Evolutionary conservation across 257 asterid species (phyloP).

Genomic region (Solanum medicagineum): DNA sequence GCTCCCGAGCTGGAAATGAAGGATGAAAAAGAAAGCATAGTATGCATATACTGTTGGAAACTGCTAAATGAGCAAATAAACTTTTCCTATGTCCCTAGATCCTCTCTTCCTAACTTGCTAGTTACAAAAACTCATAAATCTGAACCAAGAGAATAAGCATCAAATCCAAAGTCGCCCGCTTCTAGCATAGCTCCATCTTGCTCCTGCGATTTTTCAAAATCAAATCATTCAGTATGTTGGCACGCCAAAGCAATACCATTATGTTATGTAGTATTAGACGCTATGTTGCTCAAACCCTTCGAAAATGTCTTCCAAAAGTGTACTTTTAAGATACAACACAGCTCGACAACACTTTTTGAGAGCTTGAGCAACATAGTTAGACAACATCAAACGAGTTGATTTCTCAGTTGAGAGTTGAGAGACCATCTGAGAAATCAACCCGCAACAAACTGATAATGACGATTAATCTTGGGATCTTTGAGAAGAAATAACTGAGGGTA

Average conservation of each 20-base stretch:
- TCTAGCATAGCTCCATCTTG: conserved; percentile 34
- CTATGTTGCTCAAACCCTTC: background rate
- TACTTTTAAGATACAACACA: background rate
- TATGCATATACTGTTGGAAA: background rate
- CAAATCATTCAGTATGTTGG: background rate
- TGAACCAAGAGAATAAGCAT: conserved; percentile 41
- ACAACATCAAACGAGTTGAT: background rate
- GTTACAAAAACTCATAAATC: conserved; percentile 21
- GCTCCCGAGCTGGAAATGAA: background rate
- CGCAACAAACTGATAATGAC: background rate
- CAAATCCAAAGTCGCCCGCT: conserved; percentile 48
- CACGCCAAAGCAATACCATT: background rate
- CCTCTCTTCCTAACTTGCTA: background rate
- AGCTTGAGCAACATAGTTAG: background rate
- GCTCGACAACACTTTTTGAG: background rate
- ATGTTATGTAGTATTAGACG: background rate
- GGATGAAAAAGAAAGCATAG: background rate
- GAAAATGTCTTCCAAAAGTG: background rate
- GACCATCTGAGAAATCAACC: background rate
- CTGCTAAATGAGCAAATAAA: background rate
- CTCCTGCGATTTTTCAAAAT: conserved; percentile 42
- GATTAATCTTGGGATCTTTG: background rate
- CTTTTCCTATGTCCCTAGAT: background rate
- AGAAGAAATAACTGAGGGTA: background rate
- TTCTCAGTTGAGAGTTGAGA: background rate